Evolutionary conservation across 78 protist species (phyloP), one percentile per base, ranked within the genome.

Genomic region (Ministeria vibrans): DNA sequence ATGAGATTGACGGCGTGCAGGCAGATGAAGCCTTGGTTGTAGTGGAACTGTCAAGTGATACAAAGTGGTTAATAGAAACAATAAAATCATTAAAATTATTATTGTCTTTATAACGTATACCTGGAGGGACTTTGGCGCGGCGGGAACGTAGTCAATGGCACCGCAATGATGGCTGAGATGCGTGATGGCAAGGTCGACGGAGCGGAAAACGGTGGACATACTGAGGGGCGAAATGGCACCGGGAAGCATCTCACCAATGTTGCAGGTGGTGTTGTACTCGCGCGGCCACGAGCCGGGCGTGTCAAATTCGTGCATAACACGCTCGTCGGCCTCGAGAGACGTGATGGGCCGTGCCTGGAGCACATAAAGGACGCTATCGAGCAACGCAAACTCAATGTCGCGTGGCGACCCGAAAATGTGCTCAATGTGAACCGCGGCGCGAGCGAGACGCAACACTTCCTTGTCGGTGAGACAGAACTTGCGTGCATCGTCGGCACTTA

Each of bases 341-440:
- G 66, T 59, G 66, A 59, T 30, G 15, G 66, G 66, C 66, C 66
- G 83, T 77, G 86, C 38, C 84, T 93, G 96, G 28, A 93, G 92
- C 77, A 93, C 23, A 69, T 32, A 93, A 45, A 93, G 88, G 53
- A 59, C 43, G 28, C 86, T 78, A 27, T 87, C 80, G 66, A 90
- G 84, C 45, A 90, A 78, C 75, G 94, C 88, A 86, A 90, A 93
- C 76, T 93, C 96, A 62, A 93, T 62, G 83, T 93, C 96, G 44
- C 75, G 80, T 74, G 84, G 63, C n/a, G 66, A 15, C 34, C 34
- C n/a, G 13, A 28, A 59, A 30, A 28, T 23, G 5, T 11, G 34
- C n/a, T 59, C 66, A 3, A 30, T 30, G 5, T 11, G 15, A 11
- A 59, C 36, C n/a, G 66, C 66, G 28, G 28, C n/a, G 28, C 28